Evolutionary conservation across 2,329 filamentous ascomycete genomes (phyloP).

Genomic region (Fusarium guadeloupense): DNA sequence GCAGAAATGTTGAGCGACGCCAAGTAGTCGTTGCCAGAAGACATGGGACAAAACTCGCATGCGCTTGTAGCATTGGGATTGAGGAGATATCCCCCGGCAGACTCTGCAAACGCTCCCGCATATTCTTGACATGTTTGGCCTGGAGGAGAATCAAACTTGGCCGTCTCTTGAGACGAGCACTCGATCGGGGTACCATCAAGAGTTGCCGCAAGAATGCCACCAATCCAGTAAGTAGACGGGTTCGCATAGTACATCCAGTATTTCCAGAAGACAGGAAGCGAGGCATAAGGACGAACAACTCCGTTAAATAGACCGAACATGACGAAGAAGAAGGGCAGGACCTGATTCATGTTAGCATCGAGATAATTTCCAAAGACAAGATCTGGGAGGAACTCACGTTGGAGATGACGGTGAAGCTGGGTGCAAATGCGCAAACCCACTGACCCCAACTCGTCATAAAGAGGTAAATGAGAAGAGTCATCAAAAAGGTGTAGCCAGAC

Average conservation of each 20-base stretch:
- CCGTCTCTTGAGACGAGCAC: slow-evolving; percentile 52
- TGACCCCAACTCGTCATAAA: slow-evolving; percentile 82
- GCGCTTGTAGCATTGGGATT: slow-evolving; percentile 65
- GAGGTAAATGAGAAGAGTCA: slow-evolving; percentile 80
- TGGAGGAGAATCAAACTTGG: slow-evolving; percentile 66
- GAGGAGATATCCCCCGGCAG: slow-evolving; percentile 67
- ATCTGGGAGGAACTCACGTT: slow-evolving; percentile 57
- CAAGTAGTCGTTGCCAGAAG: slow-evolving; percentile 68
- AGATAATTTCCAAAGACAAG: neutral
- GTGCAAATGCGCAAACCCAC: slow-evolving; percentile 85
- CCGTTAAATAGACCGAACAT: slow-evolving; percentile 82
- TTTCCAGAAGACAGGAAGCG: slow-evolving; percentile 73
- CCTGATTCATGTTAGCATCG: slow-evolving; percentile 48
- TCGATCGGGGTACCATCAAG: slow-evolving; percentile 44
- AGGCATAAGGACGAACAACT: slow-evolving; percentile 73
- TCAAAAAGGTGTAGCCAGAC: slow-evolving; percentile 80
- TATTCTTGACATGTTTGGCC: slow-evolving; percentile 73
- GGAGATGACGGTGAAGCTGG: slow-evolving; percentile 79
- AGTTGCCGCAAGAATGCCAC: slow-evolving; percentile 35
- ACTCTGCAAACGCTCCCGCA: slow-evolving; percentile 62
- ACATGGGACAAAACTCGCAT: slow-evolving; percentile 77
- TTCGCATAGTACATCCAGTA: slow-evolving; percentile 39
- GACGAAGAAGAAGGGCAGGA: slow-evolving; percentile 83
- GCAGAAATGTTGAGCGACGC: slow-evolving; percentile 59
- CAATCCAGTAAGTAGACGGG: slow-evolving; percentile 36